Evolutionary conservation across 179 eudicot species (phyloP).

Genomic region (Monotropa hypopitys): DNA sequence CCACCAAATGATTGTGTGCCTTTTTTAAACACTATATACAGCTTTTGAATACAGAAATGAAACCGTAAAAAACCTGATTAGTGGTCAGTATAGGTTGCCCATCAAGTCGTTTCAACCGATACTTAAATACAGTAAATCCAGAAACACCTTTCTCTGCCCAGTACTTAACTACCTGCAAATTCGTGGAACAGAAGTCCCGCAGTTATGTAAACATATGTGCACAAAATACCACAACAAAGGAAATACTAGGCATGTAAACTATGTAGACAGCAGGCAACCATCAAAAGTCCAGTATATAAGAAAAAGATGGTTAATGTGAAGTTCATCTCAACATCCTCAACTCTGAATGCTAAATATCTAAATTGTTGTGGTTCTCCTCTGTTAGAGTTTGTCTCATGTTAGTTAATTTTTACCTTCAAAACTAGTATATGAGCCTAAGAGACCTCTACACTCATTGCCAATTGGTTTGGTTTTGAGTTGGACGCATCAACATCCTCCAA

Average conservation of each 20-base stretch:
- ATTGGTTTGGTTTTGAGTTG: too few species aligned
- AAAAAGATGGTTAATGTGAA: not conserved
- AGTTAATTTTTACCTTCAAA: too few species aligned
- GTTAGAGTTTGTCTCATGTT: too few species aligned
- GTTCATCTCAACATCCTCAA: not conserved
- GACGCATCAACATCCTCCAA: too few species aligned
- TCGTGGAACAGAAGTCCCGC: not conserved
- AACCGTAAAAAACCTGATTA: constrained; percentile 4
- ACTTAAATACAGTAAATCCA: constrained; percentile 9
- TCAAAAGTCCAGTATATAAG: not conserved
- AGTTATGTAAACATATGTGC: not conserved
- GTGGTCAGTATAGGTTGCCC: constrained; percentile 10
- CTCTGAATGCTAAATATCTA: not conserved
- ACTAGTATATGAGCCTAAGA: too few species aligned
- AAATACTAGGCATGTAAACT: not conserved
- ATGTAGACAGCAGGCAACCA: not conserved
- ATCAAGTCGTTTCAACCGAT: constrained; percentile 3
- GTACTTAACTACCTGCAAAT: constrained; percentile 9
- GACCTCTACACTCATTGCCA: too few species aligned
- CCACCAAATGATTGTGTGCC: not conserved
- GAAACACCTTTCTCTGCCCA: constrained; percentile 13
- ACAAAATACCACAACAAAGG: not conserved
- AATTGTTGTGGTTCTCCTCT: not conserved
- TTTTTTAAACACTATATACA: not conserved
- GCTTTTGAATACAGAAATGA: not conserved